phyloP scores from a whole-genome alignment of 2,329 filamentous ascomycete species.

The Leptographium flavum region DNA sequence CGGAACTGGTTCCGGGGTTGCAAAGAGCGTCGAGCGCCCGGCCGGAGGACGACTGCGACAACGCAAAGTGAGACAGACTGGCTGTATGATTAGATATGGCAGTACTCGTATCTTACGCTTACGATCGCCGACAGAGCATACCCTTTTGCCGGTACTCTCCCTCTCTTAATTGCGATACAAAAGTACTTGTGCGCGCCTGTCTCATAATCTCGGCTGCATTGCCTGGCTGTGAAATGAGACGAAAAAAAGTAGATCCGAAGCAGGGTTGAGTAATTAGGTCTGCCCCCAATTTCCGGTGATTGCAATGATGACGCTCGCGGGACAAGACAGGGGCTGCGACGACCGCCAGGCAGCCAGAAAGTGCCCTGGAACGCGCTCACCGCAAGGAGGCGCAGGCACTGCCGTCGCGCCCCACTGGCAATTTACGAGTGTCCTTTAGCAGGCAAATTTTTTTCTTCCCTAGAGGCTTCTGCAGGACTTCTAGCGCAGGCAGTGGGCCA shows the following conservation, averaged over 20 bases:
- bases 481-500: constrained; percentile 3
- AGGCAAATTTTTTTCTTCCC: constrained; percentile 1
- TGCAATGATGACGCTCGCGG: no score
- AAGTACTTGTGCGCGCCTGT: background rate
- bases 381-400: background rate
- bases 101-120: no score
- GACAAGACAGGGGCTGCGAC: no score
- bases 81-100: no score
- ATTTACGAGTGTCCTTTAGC: background rate
- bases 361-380: background rate
- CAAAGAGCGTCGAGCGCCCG: no score
- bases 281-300: background rate
- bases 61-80: no score
- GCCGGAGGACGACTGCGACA: no score
- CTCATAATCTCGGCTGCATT: background rate
- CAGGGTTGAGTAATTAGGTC: background rate
- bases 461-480: constrained; percentile 7
- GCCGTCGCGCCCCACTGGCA: constrained; percentile 1
- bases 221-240: background rate
- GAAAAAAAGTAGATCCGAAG: background rate
- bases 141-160: no score
- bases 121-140: no score
- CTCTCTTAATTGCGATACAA: no score
- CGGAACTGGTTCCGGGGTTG: no score
- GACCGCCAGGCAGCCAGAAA: background rate